Percentiles rank a stretch among this genome's conserved stretches.
phyloP scores from a whole-genome alignment of 208 protist species.

The Naegleria lovaniensis region DNA sequence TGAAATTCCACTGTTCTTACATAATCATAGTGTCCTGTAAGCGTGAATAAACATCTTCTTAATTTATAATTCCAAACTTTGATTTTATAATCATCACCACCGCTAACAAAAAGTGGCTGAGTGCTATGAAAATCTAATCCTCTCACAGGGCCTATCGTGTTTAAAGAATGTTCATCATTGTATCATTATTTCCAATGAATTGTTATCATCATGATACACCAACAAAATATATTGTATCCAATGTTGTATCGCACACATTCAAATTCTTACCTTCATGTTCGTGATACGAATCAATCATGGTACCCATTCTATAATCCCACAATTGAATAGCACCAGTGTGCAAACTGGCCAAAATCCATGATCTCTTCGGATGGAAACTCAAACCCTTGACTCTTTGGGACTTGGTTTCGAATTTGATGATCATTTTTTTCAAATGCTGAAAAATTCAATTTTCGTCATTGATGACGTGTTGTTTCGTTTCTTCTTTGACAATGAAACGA shows the following conservation, averaged over 20 bases:
- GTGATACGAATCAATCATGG: constrained; percentile 88
- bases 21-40: constrained; percentile 97
- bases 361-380: constrained; percentile 91
- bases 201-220: constrained; percentile 30
- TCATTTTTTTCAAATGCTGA: constrained; percentile 52
- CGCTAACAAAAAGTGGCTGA: constrained; percentile 97
- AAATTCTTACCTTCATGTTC: constrained; percentile 77
- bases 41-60: constrained; percentile 91
- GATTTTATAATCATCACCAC: constrained; percentile 96
- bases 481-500: no score
- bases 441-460: not conserved
- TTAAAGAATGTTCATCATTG: not conserved
- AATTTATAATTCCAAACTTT: constrained; percentile 99
- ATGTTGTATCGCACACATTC: not conserved
- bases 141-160: constrained; percentile 62
- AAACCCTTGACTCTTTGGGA: constrained; percentile 95
- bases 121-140: constrained; percentile 94
- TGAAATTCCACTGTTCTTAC: constrained; percentile 98
- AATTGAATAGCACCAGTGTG: constrained; percentile 98
- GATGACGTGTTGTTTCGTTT: no score
- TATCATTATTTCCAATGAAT: no score
- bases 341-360: constrained; percentile 95
- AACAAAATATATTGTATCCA: constrained; percentile 1
- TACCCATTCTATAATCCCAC: constrained; percentile 97
- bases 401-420: constrained; percentile 96